phyloP scores from a whole-genome alignment of 768 basidiomycete genomes.

The Xerocomus brunneocitrinus region DNA sequence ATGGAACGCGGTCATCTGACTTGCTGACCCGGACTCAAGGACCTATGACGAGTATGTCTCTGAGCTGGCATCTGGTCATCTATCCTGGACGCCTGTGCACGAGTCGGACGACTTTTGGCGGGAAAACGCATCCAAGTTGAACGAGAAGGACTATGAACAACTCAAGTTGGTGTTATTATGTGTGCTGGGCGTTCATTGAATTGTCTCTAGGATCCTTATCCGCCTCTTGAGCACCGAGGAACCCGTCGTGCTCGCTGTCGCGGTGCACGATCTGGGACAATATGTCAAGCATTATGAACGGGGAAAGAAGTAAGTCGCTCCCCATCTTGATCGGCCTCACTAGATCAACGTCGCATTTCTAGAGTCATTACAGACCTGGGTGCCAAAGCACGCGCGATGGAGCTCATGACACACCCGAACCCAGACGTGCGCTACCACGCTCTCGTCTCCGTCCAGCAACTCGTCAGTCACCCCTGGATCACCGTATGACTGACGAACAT shows the following conservation, averaged over 20 bases:
- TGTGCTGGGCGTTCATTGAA: not conserved
- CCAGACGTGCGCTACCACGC: slow-evolving; percentile 91
- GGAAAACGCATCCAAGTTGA: slow-evolving; percentile 83
- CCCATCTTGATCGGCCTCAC: not conserved
- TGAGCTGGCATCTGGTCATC: slow-evolving; percentile 82
- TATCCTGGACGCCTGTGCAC: slow-evolving; percentile 95
- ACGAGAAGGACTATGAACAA: slow-evolving; percentile 79
- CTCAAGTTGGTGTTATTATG: slow-evolving; percentile 56
- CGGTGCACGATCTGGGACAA: slow-evolving; percentile 89
- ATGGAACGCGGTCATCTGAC: not conserved
- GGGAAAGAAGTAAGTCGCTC: slow-evolving; percentile 75
- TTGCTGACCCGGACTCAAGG: slow-evolving; percentile 36
- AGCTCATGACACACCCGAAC: slow-evolving; percentile 86
- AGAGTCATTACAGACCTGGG: slow-evolving; percentile 81
- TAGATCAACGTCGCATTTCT: slow-evolving; percentile 1
- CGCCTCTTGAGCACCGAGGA: slow-evolving; percentile 65
- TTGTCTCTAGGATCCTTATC: slow-evolving; percentile 58
- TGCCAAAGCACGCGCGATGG: slow-evolving; percentile 84
- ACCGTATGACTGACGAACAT: slow-evolving; percentile 28
- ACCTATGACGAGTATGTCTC: slow-evolving; percentile 96
- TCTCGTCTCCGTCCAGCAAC: slow-evolving; percentile 82
- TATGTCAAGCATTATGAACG: slow-evolving; percentile 89
- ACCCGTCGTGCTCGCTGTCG: slow-evolving; percentile 80
- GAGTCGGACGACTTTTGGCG: slow-evolving; percentile 98
- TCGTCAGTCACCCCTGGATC: slow-evolving; percentile 88